Percentiles rank a stretch among this genome's conserved stretches.
phyloP scores from a whole-genome alignment of 2,329 filamentous ascomycete genomes.

The Clathrospora elynae region DNA sequence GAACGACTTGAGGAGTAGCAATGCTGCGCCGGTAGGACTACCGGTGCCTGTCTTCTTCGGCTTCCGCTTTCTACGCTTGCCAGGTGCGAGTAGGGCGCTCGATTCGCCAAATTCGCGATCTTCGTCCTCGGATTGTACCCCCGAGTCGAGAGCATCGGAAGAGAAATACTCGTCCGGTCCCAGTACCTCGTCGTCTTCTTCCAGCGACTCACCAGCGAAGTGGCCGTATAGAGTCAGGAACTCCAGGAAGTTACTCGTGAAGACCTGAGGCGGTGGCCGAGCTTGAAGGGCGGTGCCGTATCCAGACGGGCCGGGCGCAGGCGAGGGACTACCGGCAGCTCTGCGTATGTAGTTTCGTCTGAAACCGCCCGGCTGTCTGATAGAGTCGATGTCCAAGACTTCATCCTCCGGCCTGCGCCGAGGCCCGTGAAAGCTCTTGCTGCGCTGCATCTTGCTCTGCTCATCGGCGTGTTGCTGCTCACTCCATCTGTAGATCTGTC shows the following conservation, averaged over 20 bases:
- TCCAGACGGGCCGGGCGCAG: conserved; percentile 51
- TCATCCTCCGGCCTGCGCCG: conserved; percentile 80
- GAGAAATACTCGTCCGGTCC: conserved; percentile 90
- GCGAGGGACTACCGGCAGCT: conserved; percentile 68
- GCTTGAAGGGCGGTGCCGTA: conserved; percentile 42
- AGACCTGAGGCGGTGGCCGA: conserved; percentile 44
- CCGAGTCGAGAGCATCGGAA: conserved; percentile 69
- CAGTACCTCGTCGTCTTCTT: conserved; percentile 92
- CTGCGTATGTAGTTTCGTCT: conserved; percentile 85
- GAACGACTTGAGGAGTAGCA: conserved; percentile 94
- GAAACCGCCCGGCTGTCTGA: conserved; percentile 93
- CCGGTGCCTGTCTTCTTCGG: conserved; percentile 80
- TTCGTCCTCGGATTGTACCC: conserved; percentile 60
- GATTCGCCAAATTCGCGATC: conserved; percentile 84
- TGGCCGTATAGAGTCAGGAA: conserved; percentile 95
- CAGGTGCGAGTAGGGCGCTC: conserved; percentile 74
- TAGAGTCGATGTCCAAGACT: conserved; percentile 81
- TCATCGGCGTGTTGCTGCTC: conserved; percentile 78
- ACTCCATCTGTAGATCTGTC: conserved; percentile 95
- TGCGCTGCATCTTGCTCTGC: conserved; percentile 70
- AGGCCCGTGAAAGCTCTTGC: conserved; percentile 83
- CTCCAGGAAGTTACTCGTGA: conserved; percentile 93
- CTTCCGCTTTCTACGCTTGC: conserved; percentile 73
- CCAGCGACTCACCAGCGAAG: conserved; percentile 94
- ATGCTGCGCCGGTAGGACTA: conserved; percentile 75